phyloP scores from a whole-genome alignment of 306 rosid genomes.

The Glycine tomentella region DNA sequence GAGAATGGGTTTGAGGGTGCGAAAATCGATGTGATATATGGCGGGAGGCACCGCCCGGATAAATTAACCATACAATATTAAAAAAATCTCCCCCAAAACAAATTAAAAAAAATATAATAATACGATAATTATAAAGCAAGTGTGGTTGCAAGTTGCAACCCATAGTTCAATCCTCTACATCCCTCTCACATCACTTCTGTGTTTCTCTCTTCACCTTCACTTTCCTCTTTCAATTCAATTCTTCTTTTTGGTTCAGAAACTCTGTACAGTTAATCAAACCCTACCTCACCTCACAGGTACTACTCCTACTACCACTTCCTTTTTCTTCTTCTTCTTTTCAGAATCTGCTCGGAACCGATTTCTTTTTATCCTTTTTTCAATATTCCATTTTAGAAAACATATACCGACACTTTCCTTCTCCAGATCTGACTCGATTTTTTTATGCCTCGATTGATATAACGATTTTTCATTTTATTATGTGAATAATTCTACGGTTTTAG shows the following conservation, averaged over 20 bases:
- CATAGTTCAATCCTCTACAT: constrained; percentile 25
- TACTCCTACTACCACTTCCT: neutral
- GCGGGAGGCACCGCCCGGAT: constrained; percentile 78
- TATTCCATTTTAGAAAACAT: neutral
- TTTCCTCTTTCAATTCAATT: constrained; percentile 20
- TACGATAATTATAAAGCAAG: constrained; percentile 41
- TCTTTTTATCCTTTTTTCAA: neutral
- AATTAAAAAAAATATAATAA: neutral
- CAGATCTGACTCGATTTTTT: constrained; percentile 44
- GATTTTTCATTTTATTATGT: neutral
- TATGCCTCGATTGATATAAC: neutral
- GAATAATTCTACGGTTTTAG: neutral
- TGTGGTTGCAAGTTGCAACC: constrained; percentile 42
- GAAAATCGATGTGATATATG: constrained; percentile 55
- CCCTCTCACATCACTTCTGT: neutral
- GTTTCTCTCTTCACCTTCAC: constrained; percentile 27
- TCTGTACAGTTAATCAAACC: constrained; percentile 38
- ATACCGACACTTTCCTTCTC: neutral
- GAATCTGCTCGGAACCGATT: constrained; percentile 23
- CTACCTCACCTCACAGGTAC: constrained; percentile 45
- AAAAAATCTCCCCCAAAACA: neutral
- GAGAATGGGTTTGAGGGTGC: constrained; percentile 48
- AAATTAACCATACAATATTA: constrained; percentile 47
- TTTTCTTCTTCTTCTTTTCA: neutral
- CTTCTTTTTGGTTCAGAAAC: neutral